phyloP scores from a whole-genome alignment of 768 basidiomycete species.

The Phylloporus rhodoxanthus region DNA sequence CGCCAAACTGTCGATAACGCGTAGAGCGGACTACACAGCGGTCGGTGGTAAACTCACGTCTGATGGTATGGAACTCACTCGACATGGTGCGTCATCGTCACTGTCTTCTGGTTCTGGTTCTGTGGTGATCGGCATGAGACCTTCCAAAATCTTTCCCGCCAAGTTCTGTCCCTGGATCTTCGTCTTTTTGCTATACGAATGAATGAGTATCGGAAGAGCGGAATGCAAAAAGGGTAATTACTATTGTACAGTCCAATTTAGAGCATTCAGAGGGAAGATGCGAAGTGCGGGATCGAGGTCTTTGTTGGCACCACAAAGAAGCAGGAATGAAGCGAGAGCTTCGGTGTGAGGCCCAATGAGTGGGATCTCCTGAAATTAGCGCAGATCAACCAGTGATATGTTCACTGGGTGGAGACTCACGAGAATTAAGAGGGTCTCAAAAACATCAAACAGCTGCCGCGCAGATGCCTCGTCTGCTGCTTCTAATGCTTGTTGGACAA shows the following conservation, averaged over 20 bases:
- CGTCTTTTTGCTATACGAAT: conserved; percentile 76
- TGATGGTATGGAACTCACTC: conserved; percentile 47
- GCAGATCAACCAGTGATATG: conserved; percentile 3
- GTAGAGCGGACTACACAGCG: conserved; percentile 70
- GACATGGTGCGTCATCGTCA: conserved; percentile 90
- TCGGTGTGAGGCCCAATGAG: conserved; percentile 84
- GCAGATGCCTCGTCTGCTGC: conserved; percentile 73
- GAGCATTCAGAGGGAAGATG: conserved; percentile 84
- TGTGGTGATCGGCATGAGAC: conserved; percentile 88
- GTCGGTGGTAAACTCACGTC: conserved; percentile 5
- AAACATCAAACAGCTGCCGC: conserved; percentile 88
- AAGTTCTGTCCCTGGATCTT: conserved; percentile 85
- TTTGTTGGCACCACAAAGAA: conserved; percentile 75
- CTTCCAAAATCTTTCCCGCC: conserved; percentile 79
- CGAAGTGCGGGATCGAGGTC: conserved; percentile 74
- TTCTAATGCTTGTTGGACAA: conserved; percentile 80
- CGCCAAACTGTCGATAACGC: conserved; percentile 88
- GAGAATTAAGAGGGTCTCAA: conserved; percentile 92
- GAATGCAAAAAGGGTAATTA: conserved; percentile 30
- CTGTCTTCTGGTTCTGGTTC: conserved; percentile 91
- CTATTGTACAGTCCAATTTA: conserved; percentile 98
- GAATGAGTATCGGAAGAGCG: not conserved
- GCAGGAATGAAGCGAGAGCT: conserved; percentile 82
- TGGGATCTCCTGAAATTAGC: conserved; percentile 72
- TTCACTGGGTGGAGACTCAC: conserved; percentile 35